Conservation (phyloP, 2,329 filamentous ascomycete genomes). For the Trichoderma sp. region DNA sequence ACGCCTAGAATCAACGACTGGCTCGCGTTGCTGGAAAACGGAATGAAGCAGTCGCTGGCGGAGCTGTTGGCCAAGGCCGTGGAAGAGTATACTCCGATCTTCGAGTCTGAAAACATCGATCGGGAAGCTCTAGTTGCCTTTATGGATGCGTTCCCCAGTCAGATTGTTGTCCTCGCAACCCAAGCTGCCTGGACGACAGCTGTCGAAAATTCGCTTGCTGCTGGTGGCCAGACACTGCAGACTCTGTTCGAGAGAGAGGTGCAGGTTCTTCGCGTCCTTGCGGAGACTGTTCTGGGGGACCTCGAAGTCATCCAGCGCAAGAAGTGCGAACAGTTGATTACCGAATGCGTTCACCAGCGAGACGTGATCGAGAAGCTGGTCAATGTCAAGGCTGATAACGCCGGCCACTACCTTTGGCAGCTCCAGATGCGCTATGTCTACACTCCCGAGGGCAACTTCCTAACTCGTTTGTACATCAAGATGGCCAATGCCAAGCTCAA, state of each 20-base stretch:
- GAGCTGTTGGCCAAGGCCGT: conserved; percentile 87
- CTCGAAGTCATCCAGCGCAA: conserved; percentile 84
- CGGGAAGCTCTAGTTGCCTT: conserved; percentile 72
- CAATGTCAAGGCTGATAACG: conserved; percentile 69
- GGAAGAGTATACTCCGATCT: conserved; percentile 77
- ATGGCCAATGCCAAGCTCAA: conserved; percentile 96
- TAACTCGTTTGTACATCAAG: conserved; percentile 82
- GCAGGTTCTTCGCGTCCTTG: conserved; percentile 80
- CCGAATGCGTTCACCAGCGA: conserved; percentile 96
- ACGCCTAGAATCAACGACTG: conserved; percentile 98
- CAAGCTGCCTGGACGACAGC: conserved; percentile 92
- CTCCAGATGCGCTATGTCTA: conserved; percentile 98
- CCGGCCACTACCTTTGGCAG: conserved; percentile 88
- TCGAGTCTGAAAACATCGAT: conserved; percentile 71
- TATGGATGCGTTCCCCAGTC: conserved; percentile 81
- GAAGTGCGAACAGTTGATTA: conserved; percentile 98
- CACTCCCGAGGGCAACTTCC: conserved; percentile 73
- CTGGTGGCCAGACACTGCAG: conserved; percentile 69
- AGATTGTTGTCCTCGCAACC: conserved; percentile 92
- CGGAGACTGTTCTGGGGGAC: conserved; percentile 85
- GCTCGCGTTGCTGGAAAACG: conserved; percentile 88
- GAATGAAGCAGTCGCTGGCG: conserved; percentile 92
- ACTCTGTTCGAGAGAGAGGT: conserved; percentile 79
- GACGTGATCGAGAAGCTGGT: conserved; percentile 89
- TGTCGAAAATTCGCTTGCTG: conserved; percentile 74